phyloP scores from a whole-genome alignment of 2,329 filamentous ascomycete species.

The Rhynchosporium graminicola region DNA sequence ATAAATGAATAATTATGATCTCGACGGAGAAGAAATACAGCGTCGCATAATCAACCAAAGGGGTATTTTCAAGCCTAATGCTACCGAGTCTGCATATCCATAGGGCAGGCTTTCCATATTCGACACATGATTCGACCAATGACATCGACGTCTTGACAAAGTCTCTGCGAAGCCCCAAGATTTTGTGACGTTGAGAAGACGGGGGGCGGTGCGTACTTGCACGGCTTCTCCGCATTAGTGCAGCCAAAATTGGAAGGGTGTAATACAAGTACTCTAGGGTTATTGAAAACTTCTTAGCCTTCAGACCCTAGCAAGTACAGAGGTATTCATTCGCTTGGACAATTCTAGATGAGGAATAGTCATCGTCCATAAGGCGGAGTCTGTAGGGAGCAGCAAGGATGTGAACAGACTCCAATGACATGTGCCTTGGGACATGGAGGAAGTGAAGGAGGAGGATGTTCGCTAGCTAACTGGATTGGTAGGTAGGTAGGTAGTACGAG shows the following conservation, averaged over 20 bases:
- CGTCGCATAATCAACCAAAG: neutral
- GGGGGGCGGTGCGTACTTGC: constrained; percentile 10
- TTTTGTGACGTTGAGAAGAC: constrained; percentile 7
- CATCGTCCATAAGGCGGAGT: constrained; percentile 10
- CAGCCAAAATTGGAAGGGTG: constrained; percentile 33
- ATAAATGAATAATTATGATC: neutral
- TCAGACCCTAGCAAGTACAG: too few relatives aligned
- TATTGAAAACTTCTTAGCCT: too few relatives aligned
- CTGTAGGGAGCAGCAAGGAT: constrained; percentile 9
- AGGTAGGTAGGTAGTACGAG: neutral
- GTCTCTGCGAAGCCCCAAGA: constrained; percentile 8
- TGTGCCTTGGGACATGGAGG: too few relatives aligned
- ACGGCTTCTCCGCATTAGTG: neutral
- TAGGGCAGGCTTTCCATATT: constrained; percentile 2
- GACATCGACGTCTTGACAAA: neutral
- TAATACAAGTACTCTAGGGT: neutral
- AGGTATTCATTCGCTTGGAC: constrained; percentile 10
- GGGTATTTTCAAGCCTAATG: neutral
- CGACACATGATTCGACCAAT: constrained; percentile 2
- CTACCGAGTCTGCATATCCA: neutral
- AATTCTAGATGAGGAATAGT: neutral
- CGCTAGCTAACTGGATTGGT: too few relatives aligned
- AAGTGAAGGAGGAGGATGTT: too few relatives aligned
- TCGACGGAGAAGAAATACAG: neutral
- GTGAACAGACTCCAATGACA: neutral